A percentile compares a stretch with the other conserved stretches of the same genome.
Conservation (phyloP, 306 rosid species). For the Quercus mongolica region DNA sequence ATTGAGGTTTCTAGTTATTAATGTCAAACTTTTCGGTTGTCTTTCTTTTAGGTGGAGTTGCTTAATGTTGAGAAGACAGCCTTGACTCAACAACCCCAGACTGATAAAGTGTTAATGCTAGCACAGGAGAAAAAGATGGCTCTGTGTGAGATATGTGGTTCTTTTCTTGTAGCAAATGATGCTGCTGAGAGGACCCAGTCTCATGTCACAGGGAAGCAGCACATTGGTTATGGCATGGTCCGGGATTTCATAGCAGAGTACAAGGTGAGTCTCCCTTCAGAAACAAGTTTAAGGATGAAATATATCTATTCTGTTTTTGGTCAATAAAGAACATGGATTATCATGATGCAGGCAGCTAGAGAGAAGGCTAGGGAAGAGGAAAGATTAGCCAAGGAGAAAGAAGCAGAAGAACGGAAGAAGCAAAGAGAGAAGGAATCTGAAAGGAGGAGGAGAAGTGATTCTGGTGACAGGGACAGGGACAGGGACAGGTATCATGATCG, state of each 20-base stretch:
- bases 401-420: conserved; percentile 81
- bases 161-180: conserved; percentile 98
- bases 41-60: conserved; percentile 62
- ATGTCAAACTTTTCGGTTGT: background rate
- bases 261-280: conserved; percentile 51
- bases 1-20: conserved; percentile 6
- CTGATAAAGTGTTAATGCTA: conserved; percentile 71
- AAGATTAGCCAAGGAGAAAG: conserved; percentile 76
- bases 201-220: conserved; percentile 96
- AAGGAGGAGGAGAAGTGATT: conserved; percentile 62
- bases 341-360: conserved; percentile 59
- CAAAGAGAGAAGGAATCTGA: conserved; percentile 76
- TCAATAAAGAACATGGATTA: conserved; percentile 6
- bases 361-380: conserved; percentile 90
- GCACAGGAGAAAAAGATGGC: conserved; percentile 99
- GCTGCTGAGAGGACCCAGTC: conserved; percentile 97
- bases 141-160: conserved; percentile 96
- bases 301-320: background rate
- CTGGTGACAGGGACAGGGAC: conserved; percentile 80
- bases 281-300: conserved; percentile 1
- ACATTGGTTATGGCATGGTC: conserved; percentile 99
- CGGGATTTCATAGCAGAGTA: conserved; percentile 80
- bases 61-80: conserved; percentile 85
- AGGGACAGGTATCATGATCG: conserved; percentile 67
- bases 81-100: conserved; percentile 70